These are phyloP conservation scores for Phellopilus nigrolimitatus DNA, from an alignment of 1,284 basidiomycete species.

Conservation along the genomic window DNA sequence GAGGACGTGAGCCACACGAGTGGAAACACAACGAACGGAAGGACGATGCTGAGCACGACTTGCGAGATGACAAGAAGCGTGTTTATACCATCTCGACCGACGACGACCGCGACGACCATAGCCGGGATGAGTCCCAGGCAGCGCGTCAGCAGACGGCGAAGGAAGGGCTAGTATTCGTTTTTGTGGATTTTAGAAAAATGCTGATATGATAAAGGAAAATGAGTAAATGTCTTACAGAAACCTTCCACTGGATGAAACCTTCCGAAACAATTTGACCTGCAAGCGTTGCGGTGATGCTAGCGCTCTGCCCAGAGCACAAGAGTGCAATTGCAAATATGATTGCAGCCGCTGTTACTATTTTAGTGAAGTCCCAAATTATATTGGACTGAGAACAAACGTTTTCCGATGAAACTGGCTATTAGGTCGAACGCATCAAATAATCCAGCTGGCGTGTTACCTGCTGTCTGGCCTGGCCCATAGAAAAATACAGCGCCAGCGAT, in stretches of 20 bases:
- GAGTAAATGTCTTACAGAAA: slow-evolving; percentile 58
- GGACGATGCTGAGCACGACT: slow-evolving; percentile 81
- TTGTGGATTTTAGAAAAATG: background rate
- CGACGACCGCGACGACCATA: slow-evolving; percentile 69
- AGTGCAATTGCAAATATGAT: slow-evolving; percentile 84
- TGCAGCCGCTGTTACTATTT: slow-evolving; percentile 63
- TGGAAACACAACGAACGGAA: slow-evolving; percentile 85
- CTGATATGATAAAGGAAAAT: background rate
- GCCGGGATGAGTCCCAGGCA: slow-evolving; percentile 85
- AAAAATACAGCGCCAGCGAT: slow-evolving; percentile 73
- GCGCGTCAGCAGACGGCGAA: slow-evolving; percentile 82
- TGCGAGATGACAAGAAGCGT: slow-evolving; percentile 84
- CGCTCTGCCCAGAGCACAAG: slow-evolving; percentile 85
- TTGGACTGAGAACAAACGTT: slow-evolving; percentile 40
- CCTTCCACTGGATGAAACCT: slow-evolving; percentile 89
- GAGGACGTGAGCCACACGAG: slow-evolving; percentile 74
- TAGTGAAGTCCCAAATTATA: background rate
- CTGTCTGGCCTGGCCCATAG: slow-evolving; percentile 39
- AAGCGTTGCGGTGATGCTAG: slow-evolving; percentile 89
- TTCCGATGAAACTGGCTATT: slow-evolving; percentile 62
- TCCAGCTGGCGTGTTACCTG: slow-evolving; percentile 51
- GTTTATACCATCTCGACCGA: slow-evolving; percentile 77
- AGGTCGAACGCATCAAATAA: slow-evolving; percentile 81
- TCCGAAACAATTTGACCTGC: slow-evolving; percentile 92
- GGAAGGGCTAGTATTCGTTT: slow-evolving; percentile 53